Evolutionary conservation across 2,329 filamentous ascomycete species (phyloP), one percentile per base, ranked within the genome.

Genomic region (Phymatotrichopsis omnivora): DNA sequence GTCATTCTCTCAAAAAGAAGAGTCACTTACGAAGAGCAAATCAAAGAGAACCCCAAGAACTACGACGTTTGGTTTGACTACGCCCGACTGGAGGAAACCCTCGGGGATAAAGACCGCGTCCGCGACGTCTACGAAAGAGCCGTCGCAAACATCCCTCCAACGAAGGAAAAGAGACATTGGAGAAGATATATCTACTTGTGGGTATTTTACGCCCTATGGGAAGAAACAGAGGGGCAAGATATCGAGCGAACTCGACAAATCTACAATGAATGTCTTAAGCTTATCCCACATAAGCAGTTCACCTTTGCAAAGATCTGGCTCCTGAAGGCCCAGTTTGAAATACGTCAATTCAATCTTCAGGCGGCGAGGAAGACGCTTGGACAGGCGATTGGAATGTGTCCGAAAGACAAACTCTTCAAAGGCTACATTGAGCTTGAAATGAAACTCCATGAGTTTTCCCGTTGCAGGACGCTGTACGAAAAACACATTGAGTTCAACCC

Each of bases 41-140:
- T 96, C 55, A 89, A 86, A 60, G 83, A 93, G 61, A 96, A 94
- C 59, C 77, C 87, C 2, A 91, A 93, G 60, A 95, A 95, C 64
- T 98, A 98, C 68, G 91, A 98, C 60, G 75, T 80, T 10, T 98
- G 91, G 91, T 89, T 98, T 57, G 91, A 96, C 64, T 94, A 89
- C 63, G 86, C 87, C 20, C 75, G 84, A 6, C 68, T 98, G 5
- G 91, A 98, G 63, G 91, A 98, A 65, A 76, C 78, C 0, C 80
- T 84, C 1, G 83, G 84, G 7, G 83, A 95, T 60, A 67, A 75
- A 1, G 86, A 93, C 53, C 78, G 84, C 31, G 80, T 94, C 1
- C 78, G 91, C 25, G 91, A 98, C 56, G 78, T 93, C 11, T 98
- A 96, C 65, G 91, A 98, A 65, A 76, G 86, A 57, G 91, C 91